phyloP scores from a whole-genome alignment of 768 basidiomycete species.

The Suillus paluster region DNA sequence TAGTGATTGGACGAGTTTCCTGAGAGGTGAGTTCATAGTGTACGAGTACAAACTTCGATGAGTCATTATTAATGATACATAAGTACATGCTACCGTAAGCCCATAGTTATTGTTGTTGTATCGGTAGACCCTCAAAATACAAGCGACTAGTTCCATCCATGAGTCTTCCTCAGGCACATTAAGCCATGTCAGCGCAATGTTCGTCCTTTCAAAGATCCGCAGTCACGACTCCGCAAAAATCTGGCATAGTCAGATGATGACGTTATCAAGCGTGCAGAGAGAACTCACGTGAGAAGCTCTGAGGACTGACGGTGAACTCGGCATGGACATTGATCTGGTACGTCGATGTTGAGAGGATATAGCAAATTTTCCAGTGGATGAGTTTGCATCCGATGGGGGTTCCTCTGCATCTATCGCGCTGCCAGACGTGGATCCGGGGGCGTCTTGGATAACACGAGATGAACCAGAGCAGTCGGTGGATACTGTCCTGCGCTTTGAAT shows the following conservation, averaged over 20 bases:
- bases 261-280: background rate
- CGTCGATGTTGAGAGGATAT: constrained; percentile 25
- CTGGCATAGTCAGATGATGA: constrained; percentile 9
- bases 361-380: background rate
- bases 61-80: background rate
- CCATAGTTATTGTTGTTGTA: background rate
- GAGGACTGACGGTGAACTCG: constrained; percentile 19
- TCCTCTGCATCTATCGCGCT: background rate
- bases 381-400: background rate
- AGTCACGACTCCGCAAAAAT: constrained; percentile 14
- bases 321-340: constrained; percentile 32
- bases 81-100: constrained; percentile 1
- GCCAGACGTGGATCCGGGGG: background rate
- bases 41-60: too few relatives aligned
- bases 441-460: background rate
- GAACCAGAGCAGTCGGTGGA: background rate
- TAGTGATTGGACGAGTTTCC: too few relatives aligned
- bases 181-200: background rate
- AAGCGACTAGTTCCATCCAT: background rate
- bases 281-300: constrained; percentile 1
- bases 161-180: background rate
- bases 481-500: background rate
- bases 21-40: too few relatives aligned
- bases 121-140: background rate
- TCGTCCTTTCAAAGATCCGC: background rate